Evolutionary conservation across 2,329 filamentous ascomycete species (phyloP).

Genomic region (Aspergillus latus): DNA sequence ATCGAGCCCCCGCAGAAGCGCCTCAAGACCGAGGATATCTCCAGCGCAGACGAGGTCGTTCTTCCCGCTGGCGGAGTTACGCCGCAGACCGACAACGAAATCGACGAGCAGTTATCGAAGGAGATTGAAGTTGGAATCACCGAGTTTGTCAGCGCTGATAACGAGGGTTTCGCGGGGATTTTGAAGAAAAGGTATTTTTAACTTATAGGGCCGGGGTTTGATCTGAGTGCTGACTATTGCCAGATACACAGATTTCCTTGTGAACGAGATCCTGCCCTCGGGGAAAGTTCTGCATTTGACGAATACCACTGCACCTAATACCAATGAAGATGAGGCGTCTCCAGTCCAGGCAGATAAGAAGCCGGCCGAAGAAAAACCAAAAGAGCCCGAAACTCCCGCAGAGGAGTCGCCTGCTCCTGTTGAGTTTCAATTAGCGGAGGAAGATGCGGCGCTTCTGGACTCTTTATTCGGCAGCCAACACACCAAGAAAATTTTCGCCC

Average conservation of each 20-base stretch:
- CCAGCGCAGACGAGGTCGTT: constrained; percentile 18
- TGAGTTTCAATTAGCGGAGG: constrained; percentile 40
- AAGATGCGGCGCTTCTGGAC: constrained; percentile 47
- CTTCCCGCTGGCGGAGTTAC: constrained; percentile 17
- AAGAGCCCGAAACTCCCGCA: constrained; percentile 15
- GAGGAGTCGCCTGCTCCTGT: constrained; percentile 20
- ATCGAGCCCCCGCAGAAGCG: constrained; percentile 40
- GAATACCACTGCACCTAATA: constrained; percentile 41
- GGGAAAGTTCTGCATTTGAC: constrained; percentile 74
- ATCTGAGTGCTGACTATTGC: constrained; percentile 1
- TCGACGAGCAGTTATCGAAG: constrained; percentile 36
- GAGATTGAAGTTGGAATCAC: constrained; percentile 61
- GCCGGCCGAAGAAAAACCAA: constrained; percentile 16
- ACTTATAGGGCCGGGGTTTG: no score
- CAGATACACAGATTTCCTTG: constrained; percentile 87
- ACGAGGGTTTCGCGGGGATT: constrained; percentile 61
- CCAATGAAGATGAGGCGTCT: constrained; percentile 13
- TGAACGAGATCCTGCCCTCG: constrained; percentile 79
- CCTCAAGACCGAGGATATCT: constrained; percentile 31
- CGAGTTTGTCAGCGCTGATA: constrained; percentile 59
- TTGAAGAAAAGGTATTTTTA: constrained; percentile 62
- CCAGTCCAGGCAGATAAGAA: constrained; percentile 17
- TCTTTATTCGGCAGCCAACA: constrained; percentile 54
- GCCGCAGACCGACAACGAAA: constrained; percentile 20
- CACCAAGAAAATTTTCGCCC: constrained; percentile 52